phyloP scores from a whole-genome alignment of 2,329 filamentous ascomycete genomes.

The Elsinoe necatrix region DNA sequence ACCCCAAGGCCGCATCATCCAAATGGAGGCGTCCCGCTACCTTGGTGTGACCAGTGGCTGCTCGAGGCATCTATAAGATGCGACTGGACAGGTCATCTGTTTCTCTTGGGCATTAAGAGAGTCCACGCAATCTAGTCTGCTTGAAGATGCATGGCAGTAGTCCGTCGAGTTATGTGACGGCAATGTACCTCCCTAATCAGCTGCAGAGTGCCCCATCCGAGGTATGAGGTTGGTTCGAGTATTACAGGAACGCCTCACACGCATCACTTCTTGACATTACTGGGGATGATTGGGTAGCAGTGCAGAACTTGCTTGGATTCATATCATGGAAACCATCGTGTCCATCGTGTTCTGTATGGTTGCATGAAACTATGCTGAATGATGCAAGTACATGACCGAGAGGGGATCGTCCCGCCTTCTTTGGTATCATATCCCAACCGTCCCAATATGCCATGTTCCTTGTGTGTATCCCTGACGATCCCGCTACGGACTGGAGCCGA shows the following conservation, averaged over 20 bases:
- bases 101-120: not conserved
- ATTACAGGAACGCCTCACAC: not conserved
- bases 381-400: not conserved
- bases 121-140: not conserved
- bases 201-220: not conserved
- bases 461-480: not conserved
- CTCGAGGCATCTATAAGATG: not conserved
- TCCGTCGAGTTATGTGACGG: not conserved
- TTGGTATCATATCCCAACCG: not conserved
- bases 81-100: not conserved
- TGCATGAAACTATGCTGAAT: not conserved
- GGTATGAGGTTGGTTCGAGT: not conserved
- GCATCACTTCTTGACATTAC: not conserved
- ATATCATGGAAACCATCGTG: not conserved
- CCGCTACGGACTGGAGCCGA: slow-evolving; percentile 1
- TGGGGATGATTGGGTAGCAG: not conserved
- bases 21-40: not conserved
- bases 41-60: not conserved
- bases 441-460: not conserved
- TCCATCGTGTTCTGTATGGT: not conserved
- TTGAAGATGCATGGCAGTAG: not conserved
- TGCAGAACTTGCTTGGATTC: not conserved
- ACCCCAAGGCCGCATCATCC: not conserved
- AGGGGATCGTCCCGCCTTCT: slow-evolving; percentile 5
- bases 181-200: not conserved